A percentile compares a stretch with the other conserved stretches of the same genome.
These are phyloP conservation scores for Arthrobotrys megalospora DNA, from an alignment of 2,329 filamentous ascomycete species.

Conservation along the genomic window DNA sequence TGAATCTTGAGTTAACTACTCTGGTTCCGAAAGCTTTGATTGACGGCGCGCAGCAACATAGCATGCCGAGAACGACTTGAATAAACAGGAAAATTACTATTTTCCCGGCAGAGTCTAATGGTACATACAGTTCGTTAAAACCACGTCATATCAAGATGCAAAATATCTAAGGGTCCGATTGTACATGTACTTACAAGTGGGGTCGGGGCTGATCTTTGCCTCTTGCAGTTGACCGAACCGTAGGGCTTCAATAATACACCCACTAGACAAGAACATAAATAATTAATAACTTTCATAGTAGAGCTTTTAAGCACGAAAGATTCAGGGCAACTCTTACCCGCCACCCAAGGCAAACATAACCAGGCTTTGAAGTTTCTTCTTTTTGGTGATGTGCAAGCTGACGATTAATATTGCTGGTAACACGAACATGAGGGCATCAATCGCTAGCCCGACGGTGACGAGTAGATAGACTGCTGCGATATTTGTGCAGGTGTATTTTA, in stretches of 20 bases:
- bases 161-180: background rate
- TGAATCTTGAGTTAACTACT: constrained; percentile 16
- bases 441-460: constrained; percentile 13
- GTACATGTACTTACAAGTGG: constrained; percentile 7
- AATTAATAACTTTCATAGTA: background rate
- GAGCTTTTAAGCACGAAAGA: too few species aligned
- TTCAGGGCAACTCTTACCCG: background rate
- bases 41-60: constrained; percentile 18
- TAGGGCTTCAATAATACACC: constrained; percentile 10
- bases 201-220: background rate
- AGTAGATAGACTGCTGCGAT: background rate
- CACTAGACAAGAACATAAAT: background rate
- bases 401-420: constrained; percentile 19
- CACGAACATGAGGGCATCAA: constrained; percentile 6
- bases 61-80: constrained; percentile 21
- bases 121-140: background rate
- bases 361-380: constrained; percentile 17
- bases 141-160: background rate
- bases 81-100: constrained; percentile 26
- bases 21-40: constrained; percentile 12
- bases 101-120: constrained; percentile 2
- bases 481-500: background rate
- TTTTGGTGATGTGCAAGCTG: constrained; percentile 9
- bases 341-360: constrained; percentile 11
- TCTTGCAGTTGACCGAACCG: constrained; percentile 1